Percentiles rank a stretch among this genome's conserved stretches.
Conservation (phyloP, 2,329 filamentous ascomycete genomes). For the Tympanopsis confertula region DNA sequence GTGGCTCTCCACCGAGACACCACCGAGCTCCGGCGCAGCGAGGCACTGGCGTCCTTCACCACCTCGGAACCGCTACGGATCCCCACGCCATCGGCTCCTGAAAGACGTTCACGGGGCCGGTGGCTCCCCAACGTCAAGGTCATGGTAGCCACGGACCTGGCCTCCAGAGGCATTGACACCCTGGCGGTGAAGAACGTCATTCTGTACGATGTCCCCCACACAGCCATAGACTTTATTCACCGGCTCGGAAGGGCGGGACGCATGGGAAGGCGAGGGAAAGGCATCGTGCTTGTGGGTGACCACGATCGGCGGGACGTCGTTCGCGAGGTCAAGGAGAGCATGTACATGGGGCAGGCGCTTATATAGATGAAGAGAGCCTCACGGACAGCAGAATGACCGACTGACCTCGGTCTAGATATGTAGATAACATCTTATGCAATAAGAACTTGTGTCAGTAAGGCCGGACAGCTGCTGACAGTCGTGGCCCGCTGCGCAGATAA, state of each 20-base stretch:
- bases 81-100: constrained; percentile 10
- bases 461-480: too few species aligned
- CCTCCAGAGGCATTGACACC: constrained; percentile 88
- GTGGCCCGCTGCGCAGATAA: too few species aligned
- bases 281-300: constrained; percentile 81
- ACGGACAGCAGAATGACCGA: background rate
- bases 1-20: constrained; percentile 77
- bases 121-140: constrained; percentile 70
- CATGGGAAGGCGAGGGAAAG: constrained; percentile 82
- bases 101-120: constrained; percentile 25
- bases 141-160: constrained; percentile 85
- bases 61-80: constrained; percentile 24
- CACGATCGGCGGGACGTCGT: constrained; percentile 84
- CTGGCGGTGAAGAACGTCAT: constrained; percentile 83
- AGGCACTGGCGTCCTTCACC: constrained; percentile 69
- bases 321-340: constrained; percentile 78
- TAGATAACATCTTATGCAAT: background rate
- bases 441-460: too few species aligned
- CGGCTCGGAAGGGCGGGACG: constrained; percentile 81
- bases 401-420: background rate
- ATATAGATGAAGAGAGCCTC: constrained; percentile 32
- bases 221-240: constrained; percentile 95
- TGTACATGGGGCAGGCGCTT: constrained; percentile 71
- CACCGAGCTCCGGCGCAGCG: constrained; percentile 62
- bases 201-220: constrained; percentile 94